Evolutionary conservation across 306 rosid genomes (phyloP), one percentile per base, ranked within the genome.

Genomic region (Oemleria cerasiformis): DNA sequence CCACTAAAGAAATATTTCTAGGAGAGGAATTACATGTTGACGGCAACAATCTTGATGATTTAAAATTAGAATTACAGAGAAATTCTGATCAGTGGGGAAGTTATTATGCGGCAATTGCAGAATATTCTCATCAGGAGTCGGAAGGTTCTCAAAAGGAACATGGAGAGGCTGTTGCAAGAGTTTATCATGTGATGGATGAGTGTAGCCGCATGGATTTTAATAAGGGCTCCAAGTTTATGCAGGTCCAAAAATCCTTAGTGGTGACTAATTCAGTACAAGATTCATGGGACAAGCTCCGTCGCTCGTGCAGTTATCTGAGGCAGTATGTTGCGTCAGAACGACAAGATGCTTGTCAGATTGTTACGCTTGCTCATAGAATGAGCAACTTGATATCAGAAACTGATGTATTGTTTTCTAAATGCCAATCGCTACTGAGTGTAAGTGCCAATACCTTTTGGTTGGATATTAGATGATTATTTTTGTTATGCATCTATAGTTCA

Each of bases 371-470:
- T 79, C 78, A 86, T 77, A 78, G 73, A 60, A 68, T 86, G 81
- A 88, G 90, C 82, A 64, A 84, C 79, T 84, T 94, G 81, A 81
- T 86, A 49, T 88, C 99, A 65, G 92, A 91, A 63, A 78, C 81
- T 20, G 99, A 94, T 59, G 23, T 89, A 19, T 65, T 92, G 79
- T 79, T 86, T 71, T 77, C 80, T 73, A 72, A 77, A 71, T 82
- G 85, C 75, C 86, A 71, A 56, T 75, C 67, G 50, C 79, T 87
- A 21, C 73, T 68, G 36, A 74, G 74, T 76, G 98, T 91, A 81
- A 86, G 91, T 83, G 30, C 30, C 72, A 55, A 69, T 19, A 64
- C 30, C 47, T 59, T 72, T 62, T 48, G 49, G 54, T 48, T 71
- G 34, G 65, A 73, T 63, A 30, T 13, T 54, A 54, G 57, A 55